phyloP scores from a whole-genome alignment of 2,329 filamentous ascomycete species.

The Clonostachys rhizophaga region DNA sequence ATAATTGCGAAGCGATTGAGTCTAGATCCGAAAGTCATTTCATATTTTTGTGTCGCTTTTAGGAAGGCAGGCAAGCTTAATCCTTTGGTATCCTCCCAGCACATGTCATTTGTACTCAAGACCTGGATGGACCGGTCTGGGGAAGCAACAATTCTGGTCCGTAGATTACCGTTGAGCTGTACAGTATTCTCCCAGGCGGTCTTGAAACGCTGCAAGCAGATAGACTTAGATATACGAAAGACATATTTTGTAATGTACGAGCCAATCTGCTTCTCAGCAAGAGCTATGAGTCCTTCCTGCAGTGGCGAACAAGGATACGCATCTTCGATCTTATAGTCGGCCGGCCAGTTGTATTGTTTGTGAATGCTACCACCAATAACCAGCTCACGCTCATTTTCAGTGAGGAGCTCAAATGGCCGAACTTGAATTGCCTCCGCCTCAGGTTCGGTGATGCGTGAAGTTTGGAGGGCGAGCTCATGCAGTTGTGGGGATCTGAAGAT shows the following conservation, averaged over 20 bases:
- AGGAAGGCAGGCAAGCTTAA: not conserved
- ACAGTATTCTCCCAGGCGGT: constrained; percentile 9
- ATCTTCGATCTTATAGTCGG: constrained; percentile 14
- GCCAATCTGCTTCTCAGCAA: constrained; percentile 14
- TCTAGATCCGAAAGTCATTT: constrained; percentile 1
- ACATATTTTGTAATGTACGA: constrained; percentile 10
- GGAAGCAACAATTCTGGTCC: constrained; percentile 10
- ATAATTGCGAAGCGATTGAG: constrained; percentile 2
- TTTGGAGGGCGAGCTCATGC: no score
- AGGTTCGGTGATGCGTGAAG: not conserved
- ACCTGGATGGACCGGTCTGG: constrained; percentile 1
- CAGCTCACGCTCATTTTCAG: not conserved
- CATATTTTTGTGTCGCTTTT: not conserved
- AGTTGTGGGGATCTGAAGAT: constrained; percentile 4
- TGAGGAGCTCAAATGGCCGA: not conserved
- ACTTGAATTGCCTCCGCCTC: not conserved
- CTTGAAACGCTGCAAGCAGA: constrained; percentile 7
- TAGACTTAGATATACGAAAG: constrained; percentile 3
- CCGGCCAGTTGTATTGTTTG: not conserved
- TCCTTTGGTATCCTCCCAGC: constrained; percentile 1
- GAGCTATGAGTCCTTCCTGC: constrained; percentile 27
- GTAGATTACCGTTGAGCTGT: constrained; percentile 5
- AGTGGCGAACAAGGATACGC: constrained; percentile 28
- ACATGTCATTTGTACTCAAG: constrained; percentile 3
- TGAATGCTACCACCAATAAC: not conserved